phyloP scores from a whole-genome alignment of 768 basidiomycete species.

The Pleurotus ostreatus region DNA sequence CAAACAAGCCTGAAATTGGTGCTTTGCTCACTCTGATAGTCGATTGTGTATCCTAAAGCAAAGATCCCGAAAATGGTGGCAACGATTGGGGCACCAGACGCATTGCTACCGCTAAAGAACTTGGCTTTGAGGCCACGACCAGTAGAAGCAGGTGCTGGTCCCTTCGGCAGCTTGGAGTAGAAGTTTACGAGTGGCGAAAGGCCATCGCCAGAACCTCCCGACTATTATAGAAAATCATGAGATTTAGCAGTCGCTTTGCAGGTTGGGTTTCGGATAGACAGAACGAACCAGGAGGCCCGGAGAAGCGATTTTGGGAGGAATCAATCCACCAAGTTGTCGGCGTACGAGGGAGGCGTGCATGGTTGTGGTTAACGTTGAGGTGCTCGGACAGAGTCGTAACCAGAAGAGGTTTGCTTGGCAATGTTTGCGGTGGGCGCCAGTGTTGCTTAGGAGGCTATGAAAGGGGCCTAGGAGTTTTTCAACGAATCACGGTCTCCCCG shows the following conservation, averaged over 20 bases:
- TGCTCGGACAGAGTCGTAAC: constrained; percentile 20
- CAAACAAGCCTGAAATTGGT: neutral
- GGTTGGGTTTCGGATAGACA: neutral
- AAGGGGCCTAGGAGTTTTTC: too few species aligned
- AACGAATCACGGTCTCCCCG: too few species aligned
- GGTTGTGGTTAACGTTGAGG: constrained; percentile 16
- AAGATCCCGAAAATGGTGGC: constrained; percentile 37
- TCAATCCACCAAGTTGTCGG: constrained; percentile 77
- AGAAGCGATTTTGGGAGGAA: constrained; percentile 95
- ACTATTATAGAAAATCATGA: constrained; percentile 38
- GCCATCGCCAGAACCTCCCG: constrained; percentile 76
- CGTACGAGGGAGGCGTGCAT: constrained; percentile 86
- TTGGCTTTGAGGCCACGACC: constrained; percentile 68
- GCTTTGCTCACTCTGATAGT: constrained; percentile 77
- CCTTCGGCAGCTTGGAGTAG: constrained; percentile 96
- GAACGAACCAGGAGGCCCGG: constrained; percentile 77
- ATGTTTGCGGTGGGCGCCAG: too few species aligned
- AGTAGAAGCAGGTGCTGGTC: constrained; percentile 57
- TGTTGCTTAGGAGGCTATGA: too few species aligned
- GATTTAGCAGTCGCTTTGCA: neutral
- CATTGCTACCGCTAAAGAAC: constrained; percentile 85
- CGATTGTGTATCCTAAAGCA: constrained; percentile 71
- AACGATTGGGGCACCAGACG: constrained; percentile 66
- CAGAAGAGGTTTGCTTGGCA: neutral
- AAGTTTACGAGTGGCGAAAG: constrained; percentile 87